Percentiles rank a stretch among this genome's conserved stretches.
Evolutionary conservation across 805 yeast species (phyloP).

Genomic region (Starmerella potacharoeniae): DNA sequence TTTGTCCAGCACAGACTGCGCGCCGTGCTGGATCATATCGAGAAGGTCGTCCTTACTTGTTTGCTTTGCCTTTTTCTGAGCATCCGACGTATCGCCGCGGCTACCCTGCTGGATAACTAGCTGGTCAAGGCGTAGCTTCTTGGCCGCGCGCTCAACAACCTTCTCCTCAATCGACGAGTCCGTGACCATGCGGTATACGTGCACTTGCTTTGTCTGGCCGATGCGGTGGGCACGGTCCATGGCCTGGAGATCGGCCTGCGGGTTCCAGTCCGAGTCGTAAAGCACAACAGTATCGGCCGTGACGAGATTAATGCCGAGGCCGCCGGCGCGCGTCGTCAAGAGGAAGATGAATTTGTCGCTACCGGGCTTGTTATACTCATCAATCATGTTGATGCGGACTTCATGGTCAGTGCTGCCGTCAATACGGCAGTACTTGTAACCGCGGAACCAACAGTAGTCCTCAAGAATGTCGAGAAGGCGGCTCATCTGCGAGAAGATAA

Average conservation of each 20-base stretch:
- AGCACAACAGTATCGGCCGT: conserved; percentile 82
- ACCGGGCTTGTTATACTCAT: conserved; percentile 74
- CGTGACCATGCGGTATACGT: conserved; percentile 84
- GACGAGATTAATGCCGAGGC: conserved; percentile 85
- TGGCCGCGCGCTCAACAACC: conserved; percentile 91
- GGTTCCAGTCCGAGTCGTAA: conserved; percentile 95
- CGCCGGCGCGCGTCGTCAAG: conserved; percentile 93
- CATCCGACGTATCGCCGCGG: conserved; percentile 30
- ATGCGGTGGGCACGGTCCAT: conserved; percentile 98
- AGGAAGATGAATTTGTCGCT: conserved; percentile 75
- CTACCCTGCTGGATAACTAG: conserved; percentile 92
- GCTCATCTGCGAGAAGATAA: conserved; percentile 90
- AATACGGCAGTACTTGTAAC: conserved; percentile 76
- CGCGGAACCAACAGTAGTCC: conserved; percentile 80
- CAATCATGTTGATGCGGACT: conserved; percentile 84
- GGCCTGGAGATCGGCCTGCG: conserved; percentile 95
- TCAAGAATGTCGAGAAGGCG: conserved; percentile 80
- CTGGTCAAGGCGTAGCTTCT: conserved; percentile 82
- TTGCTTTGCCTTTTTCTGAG: conserved; percentile 33
- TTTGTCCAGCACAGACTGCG: conserved; percentile 68
- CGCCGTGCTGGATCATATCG: conserved; percentile 96
- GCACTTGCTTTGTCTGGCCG: conserved; percentile 93
- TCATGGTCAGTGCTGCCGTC: conserved; percentile 92
- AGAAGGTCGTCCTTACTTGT: conserved; percentile 65
- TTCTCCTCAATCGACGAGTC: conserved; percentile 95